phyloP scores from a whole-genome alignment of 192 early-diverging fungal genomes.

The Gonapodya sp. region DNA sequence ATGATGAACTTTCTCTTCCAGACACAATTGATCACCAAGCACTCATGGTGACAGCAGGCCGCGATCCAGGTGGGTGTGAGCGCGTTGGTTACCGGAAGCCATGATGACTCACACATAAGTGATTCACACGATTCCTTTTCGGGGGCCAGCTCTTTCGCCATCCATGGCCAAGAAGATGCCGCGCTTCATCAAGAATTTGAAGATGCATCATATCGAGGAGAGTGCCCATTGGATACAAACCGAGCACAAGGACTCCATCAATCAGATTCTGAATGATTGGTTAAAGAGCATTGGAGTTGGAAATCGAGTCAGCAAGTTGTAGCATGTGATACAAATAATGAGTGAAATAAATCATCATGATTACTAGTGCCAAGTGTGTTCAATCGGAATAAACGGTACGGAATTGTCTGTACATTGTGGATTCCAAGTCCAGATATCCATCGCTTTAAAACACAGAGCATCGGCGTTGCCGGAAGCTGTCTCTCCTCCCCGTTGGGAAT shows the following conservation, averaged over 20 bases:
- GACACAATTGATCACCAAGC: background rate
- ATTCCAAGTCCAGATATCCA: too few species aligned
- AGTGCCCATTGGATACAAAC: background rate
- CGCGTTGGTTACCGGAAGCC: background rate
- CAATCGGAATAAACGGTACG: too few species aligned
- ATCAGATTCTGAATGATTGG: background rate
- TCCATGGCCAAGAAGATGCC: conserved; percentile 8
- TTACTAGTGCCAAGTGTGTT: too few species aligned
- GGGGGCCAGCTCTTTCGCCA: background rate
- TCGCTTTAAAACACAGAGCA: too few species aligned
- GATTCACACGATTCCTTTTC: background rate
- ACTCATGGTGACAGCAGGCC: conserved; percentile 5
- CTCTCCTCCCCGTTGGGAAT: too few species aligned
- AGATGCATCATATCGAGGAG: conserved; percentile 7
- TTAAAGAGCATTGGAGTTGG: background rate
- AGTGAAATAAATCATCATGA: background rate
- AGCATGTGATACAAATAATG: background rate
- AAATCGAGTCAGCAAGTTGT: background rate
- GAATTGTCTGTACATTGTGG: too few species aligned
- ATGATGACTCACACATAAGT: background rate
- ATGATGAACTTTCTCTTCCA: background rate
- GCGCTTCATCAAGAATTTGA: background rate
- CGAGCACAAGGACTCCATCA: background rate
- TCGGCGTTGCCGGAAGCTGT: too few species aligned
- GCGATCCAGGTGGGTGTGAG: background rate